These are phyloP conservation scores for Backusella parvicylindrica DNA, from an alignment of 192 early-diverging fungal species.

Conservation along the genomic window DNA sequence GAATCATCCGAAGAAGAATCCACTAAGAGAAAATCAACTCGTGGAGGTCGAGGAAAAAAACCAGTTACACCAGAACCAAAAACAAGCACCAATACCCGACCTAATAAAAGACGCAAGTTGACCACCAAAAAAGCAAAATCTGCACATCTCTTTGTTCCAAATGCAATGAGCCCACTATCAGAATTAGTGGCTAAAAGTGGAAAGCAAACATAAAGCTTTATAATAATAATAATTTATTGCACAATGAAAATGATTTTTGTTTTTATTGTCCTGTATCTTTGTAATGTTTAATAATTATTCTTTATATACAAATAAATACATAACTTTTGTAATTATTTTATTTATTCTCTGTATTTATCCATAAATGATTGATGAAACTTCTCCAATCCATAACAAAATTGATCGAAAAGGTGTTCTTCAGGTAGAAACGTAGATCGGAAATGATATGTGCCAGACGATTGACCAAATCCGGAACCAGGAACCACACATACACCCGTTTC, in stretches of 20 bases:
- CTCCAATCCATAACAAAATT: conserved; percentile 72
- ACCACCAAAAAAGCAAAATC: neutral
- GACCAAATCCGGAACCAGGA: conserved; percentile 90
- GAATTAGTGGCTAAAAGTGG: neutral
- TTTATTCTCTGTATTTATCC: conserved; percentile 58
- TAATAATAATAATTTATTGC: no score
- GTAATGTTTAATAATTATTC: no score
- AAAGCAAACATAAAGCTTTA: neutral
- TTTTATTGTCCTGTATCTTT: no score
- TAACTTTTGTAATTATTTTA: neutral
- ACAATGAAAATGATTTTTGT: no score
- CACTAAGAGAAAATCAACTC: neutral
- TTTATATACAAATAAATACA: neutral
- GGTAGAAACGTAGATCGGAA: conserved; percentile 97
- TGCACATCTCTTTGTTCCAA: neutral
- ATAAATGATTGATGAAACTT: conserved; percentile 81
- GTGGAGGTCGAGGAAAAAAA: neutral
- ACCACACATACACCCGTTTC: conserved; percentile 96
- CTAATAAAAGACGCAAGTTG: neutral
- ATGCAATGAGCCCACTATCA: neutral
- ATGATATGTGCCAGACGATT: conserved; percentile 85
- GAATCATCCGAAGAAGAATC: neutral
- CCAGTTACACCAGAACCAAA: no score
- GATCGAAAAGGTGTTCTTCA: conserved; percentile 89
- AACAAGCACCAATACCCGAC: neutral